Conservation (phyloP, 2,329 filamentous ascomycete genomes). For the Calonectria hongkongensis region DNA sequence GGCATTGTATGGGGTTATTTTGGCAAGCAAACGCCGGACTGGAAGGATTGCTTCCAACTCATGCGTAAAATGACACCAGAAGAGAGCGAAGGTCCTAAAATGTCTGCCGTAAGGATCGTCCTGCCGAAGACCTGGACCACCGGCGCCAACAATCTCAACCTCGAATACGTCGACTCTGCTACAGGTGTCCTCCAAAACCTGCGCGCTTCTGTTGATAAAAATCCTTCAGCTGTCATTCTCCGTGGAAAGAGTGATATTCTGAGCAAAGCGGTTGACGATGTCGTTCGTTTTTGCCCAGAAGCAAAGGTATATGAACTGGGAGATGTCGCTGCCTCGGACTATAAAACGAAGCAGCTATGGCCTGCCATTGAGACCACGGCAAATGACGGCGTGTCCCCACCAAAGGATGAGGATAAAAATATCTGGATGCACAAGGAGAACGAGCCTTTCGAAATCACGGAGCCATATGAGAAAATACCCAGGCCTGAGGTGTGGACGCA, state of each 20-base stretch:
- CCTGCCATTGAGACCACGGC: conserved; percentile 57
- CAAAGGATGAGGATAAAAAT: conserved; percentile 49
- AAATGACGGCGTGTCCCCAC: conserved; percentile 51
- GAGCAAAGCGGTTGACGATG: conserved; percentile 59
- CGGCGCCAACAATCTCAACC: conserved; percentile 58
- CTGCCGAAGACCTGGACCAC: conserved; percentile 60
- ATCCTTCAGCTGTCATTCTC: conserved; percentile 57
- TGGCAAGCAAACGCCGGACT: conserved; percentile 58
- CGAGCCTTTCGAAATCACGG: conserved; percentile 55
- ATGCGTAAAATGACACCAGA: conserved; percentile 62
- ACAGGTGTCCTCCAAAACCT: conserved; percentile 59
- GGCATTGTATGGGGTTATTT: conserved; percentile 59
- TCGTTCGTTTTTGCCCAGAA: conserved; percentile 56
- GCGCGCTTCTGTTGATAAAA: conserved; percentile 59
- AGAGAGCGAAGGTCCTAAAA: conserved; percentile 56
- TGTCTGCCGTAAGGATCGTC: conserved; percentile 61
- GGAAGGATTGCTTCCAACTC: conserved; percentile 62
- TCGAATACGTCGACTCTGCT: conserved; percentile 59
- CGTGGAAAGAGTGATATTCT: conserved; percentile 58
- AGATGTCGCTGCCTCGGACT: conserved; percentile 59
- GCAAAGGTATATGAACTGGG: conserved; percentile 62
- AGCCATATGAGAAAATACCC: conserved; percentile 62
- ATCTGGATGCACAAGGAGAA: conserved; percentile 62
- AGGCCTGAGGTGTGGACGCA: conserved; percentile 65
- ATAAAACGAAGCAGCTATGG: conserved; percentile 61